Conservation (phyloP, 768 basidiomycete genomes). For the Mycena belliarum region DNA sequence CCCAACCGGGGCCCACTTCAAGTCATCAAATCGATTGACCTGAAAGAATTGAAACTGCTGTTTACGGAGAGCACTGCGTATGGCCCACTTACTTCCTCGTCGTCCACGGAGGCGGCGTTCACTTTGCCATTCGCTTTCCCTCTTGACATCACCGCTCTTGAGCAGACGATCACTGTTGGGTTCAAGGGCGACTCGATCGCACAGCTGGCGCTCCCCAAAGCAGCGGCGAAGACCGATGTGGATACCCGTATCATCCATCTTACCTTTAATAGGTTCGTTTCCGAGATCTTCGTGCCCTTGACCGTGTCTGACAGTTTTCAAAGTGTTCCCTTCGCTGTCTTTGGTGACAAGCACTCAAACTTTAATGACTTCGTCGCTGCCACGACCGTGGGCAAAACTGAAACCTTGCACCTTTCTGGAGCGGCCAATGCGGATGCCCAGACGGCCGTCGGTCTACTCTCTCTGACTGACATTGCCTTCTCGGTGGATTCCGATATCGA, state of each 20-base stretch:
- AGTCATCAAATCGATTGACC: conserved; percentile 63
- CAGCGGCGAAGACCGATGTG: conserved; percentile 62
- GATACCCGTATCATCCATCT: conserved; percentile 60
- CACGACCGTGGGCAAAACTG: conserved; percentile 49
- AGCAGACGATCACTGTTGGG: conserved; percentile 58
- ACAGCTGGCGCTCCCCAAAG: conserved; percentile 57
- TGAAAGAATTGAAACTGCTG: conserved; percentile 59
- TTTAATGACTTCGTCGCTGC: conserved; percentile 66
- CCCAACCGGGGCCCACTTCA: conserved; percentile 63
- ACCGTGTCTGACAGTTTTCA: background rate
- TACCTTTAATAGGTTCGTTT: conserved; percentile 40
- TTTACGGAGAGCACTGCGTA: conserved; percentile 63
- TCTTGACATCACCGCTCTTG: conserved; percentile 61
- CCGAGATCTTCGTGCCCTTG: background rate
- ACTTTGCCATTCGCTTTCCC: conserved; percentile 71
- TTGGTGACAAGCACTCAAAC: conserved; percentile 44
- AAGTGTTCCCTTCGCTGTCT: conserved; percentile 60
- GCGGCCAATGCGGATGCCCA: conserved; percentile 55
- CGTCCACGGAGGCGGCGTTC: conserved; percentile 62
- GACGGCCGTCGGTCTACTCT: conserved; percentile 67
- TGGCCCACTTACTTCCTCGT: conserved; percentile 57
- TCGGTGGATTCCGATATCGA: conserved; percentile 57
- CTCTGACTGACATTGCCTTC: conserved; percentile 58
- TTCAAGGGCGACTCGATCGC: conserved; percentile 58
- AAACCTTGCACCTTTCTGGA: conserved; percentile 56